phyloP scores from a whole-genome alignment of 177 flowering plant genomes.

The Vitis hybrid region DNA sequence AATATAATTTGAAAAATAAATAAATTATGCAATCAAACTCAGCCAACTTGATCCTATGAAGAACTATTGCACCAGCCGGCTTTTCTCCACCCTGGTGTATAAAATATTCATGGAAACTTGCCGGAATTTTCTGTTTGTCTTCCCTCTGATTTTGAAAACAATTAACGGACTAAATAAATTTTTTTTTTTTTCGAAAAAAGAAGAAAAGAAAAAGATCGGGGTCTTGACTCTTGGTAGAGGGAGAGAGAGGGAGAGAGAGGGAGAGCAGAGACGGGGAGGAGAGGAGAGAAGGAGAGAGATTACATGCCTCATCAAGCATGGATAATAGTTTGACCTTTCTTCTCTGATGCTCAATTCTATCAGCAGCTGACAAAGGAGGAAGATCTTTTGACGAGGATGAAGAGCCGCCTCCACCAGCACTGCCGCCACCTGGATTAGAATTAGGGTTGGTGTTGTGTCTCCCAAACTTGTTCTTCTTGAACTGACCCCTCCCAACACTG shows the following conservation, averaged over 20 bases:
- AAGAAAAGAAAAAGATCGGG: slow-evolving; percentile 15
- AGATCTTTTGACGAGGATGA: slow-evolving; percentile 58
- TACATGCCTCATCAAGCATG: slow-evolving; percentile 71
- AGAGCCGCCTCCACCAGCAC: slow-evolving; percentile 38
- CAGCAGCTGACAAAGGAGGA: slow-evolving; percentile 70
- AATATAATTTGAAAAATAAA: not conserved
- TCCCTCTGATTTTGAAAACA: not conserved
- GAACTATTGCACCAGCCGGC: slow-evolving; percentile 34
- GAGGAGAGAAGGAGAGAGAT: slow-evolving; percentile 13
- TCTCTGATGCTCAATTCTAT: slow-evolving; percentile 87
- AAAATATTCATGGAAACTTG: slow-evolving; percentile 12
- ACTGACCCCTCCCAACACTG: slow-evolving; percentile 84
- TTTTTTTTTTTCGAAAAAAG: not conserved
- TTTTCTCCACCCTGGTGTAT: slow-evolving; percentile 3
- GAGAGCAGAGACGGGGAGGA: not conserved
- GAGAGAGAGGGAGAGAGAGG: slow-evolving; percentile 3
- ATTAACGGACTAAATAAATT: not conserved
- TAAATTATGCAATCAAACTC: slow-evolving; percentile 9
- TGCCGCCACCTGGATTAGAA: slow-evolving; percentile 29
- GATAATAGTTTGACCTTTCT: slow-evolving; percentile 77
- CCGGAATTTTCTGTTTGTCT: slow-evolving; percentile 23
- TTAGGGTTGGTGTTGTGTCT: slow-evolving; percentile 47
- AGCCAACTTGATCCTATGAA: slow-evolving; percentile 27
- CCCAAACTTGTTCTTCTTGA: slow-evolving; percentile 53
- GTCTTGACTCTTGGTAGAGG: slow-evolving; percentile 15